These are phyloP conservation scores for Haematococcus lacustris DNA, from an alignment of 139 green algal species.

Conservation along the genomic window DNA sequence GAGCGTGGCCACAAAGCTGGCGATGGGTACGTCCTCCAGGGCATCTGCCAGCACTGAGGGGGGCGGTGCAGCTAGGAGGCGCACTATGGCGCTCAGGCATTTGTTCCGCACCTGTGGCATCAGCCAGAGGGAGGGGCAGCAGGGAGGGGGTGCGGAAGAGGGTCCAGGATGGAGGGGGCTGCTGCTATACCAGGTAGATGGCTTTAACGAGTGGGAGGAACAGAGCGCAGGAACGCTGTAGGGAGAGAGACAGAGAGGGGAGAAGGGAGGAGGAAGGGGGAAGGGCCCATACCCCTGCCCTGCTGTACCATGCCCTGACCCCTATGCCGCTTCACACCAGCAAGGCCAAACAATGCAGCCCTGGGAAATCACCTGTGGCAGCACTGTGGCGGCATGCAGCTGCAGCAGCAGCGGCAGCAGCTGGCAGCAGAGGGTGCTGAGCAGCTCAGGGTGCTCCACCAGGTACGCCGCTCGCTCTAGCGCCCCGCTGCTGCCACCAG, in stretches of 20 bases:
- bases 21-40: conserved; percentile 63
- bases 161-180: too few species aligned
- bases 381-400: conserved; percentile 54
- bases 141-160: too few species aligned
- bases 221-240: too few species aligned
- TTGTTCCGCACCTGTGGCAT: conserved; percentile 52
- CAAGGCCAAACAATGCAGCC: not conserved
- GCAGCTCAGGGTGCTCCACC: conserved; percentile 40
- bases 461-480: conserved; percentile 36
- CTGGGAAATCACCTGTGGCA: conserved; percentile 38
- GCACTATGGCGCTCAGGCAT: conserved; percentile 61
- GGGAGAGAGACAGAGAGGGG: too few species aligned
- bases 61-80: conserved; percentile 59
- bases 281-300: too few species aligned
- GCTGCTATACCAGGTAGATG: too few species aligned
- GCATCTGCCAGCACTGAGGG: conserved; percentile 46
- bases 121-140: not conserved
- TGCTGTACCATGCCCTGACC: too few species aligned
- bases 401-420: conserved; percentile 75
- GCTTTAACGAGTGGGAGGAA: too few species aligned
- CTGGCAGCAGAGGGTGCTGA: conserved; percentile 50
- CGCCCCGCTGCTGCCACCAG: too few species aligned
- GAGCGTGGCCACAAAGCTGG: conserved; percentile 74
- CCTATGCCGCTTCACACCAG: too few species aligned
- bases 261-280: too few species aligned